Percentiles rank a stretch among this genome's conserved stretches.
These are phyloP conservation scores for Globisporangium spiculum DNA, from an alignment of 352 stramenopile species.

Conservation along the genomic window DNA sequence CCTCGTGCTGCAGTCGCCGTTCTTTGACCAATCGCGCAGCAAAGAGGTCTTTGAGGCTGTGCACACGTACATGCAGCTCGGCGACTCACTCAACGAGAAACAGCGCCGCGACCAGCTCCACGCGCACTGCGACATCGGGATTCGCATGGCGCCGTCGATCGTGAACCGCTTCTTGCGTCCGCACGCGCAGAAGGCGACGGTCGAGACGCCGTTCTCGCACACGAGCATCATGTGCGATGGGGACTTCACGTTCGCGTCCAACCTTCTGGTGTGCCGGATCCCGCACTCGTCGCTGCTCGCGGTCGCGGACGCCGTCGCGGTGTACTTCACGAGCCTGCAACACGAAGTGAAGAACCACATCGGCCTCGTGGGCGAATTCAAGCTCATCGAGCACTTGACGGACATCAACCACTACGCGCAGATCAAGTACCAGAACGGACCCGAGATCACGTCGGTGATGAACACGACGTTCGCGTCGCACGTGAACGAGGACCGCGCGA, in stretches of 20 bases:
- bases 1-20: slow-evolving; percentile 46
- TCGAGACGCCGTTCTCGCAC: slow-evolving; percentile 48
- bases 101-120: slow-evolving; percentile 37
- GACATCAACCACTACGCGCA: slow-evolving; percentile 33
- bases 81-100: slow-evolving; percentile 3
- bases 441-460: slow-evolving; percentile 28
- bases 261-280: slow-evolving; percentile 45
- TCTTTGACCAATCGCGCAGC: slow-evolving; percentile 37
- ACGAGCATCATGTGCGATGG: slow-evolving; percentile 56
- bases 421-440: slow-evolving; percentile 42
- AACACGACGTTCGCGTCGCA: slow-evolving; percentile 41
- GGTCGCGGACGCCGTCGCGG: slow-evolving; percentile 27
- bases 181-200: slow-evolving; percentile 27
- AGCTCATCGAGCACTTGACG: slow-evolving; percentile 30
- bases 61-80: slow-evolving; percentile 34
- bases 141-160: slow-evolving; percentile 34
- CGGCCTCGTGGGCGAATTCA: slow-evolving; percentile 23
- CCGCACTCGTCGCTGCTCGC: slow-evolving; percentile 33
- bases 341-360: slow-evolving; percentile 32
- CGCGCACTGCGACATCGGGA: slow-evolving; percentile 30
- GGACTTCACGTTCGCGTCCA: slow-evolving; percentile 47
- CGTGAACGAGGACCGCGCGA: slow-evolving; percentile 27
- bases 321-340: slow-evolving; percentile 40
- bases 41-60: slow-evolving; percentile 58
- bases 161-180: slow-evolving; percentile 35